Evolutionary conservation across 345 rosid species (phyloP).

Genomic region (Gossypium anomalum): DNA sequence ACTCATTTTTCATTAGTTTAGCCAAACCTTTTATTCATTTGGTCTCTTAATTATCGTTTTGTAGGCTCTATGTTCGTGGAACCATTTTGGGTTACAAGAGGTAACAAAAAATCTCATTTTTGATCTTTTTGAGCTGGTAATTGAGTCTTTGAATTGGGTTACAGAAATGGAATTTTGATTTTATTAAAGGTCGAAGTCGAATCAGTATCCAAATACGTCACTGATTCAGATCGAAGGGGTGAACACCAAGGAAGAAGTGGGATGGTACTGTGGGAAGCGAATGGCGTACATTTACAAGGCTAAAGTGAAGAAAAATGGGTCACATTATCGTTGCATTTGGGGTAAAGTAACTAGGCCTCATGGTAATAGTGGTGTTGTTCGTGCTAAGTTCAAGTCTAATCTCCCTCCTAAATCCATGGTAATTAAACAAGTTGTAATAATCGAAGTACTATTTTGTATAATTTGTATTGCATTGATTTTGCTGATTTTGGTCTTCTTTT

Average conservation of each 20-base stretch:
- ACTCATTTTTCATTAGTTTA: background rate
- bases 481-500: background rate
- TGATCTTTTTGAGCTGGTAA: background rate
- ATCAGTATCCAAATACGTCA: slow-evolving; percentile 67
- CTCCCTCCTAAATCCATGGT: slow-evolving; percentile 73
- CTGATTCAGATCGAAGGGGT: slow-evolving; percentile 67
- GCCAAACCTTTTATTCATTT: background rate
- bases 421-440: background rate
- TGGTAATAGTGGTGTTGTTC: too few species aligned
- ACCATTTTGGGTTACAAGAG: slow-evolving; percentile 34
- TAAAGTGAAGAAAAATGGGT: slow-evolving; percentile 18
- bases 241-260: slow-evolving; percentile 48
- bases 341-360: too few species aligned
- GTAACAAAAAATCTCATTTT: slow-evolving; percentile 8
- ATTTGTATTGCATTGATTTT: background rate
- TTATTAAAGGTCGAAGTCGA: slow-evolving; percentile 54
- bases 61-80: slow-evolving; percentile 39
- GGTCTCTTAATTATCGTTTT: background rate
- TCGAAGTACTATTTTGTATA: background rate
- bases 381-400: slow-evolving; percentile 47
- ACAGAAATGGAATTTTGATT: background rate
- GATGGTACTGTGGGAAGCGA: slow-evolving; percentile 54
- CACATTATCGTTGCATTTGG: too few species aligned
- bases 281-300: slow-evolving; percentile 61
- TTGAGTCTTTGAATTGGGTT: background rate